Evolutionary conservation across 352 stramenopile genomes (phyloP), one percentile per base, ranked within the genome.

Genomic region (Globisporangium rhizosaccharum): DNA sequence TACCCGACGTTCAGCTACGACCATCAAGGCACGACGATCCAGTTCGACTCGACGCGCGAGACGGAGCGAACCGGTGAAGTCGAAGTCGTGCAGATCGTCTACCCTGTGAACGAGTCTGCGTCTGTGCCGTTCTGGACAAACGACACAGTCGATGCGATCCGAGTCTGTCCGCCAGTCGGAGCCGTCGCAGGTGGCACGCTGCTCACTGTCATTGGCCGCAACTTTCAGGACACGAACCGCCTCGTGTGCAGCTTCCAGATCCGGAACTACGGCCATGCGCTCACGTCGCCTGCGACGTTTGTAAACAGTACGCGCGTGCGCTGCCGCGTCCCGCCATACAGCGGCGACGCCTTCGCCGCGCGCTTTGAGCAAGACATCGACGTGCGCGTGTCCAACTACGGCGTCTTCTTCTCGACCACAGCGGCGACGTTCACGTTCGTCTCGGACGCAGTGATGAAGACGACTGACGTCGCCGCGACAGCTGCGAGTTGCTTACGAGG

Each of bases 131-230:
- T 82, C 33, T 99, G 94, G 96, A 73, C 74, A 25, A 99, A 99
- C 70, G 94, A 98, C 62, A 98, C 95, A 9, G 56, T 98, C n/a
- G 93, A 98, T 63, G 70, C 94, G 2, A 87, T 97, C 41, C 81
- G 92, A n/a, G 62, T 75, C 10, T 98, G 94, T 61, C 92, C 94
- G 2, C 52, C 61, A 0, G 69, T 60, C 42, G 65, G 81, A 4
- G 50, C 65, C 30, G 61, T 61, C 37, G 63, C 28, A 36, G 79
- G 83, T 39, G 79, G 75, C 18, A 60, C 79, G 14, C 46, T 89
- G 4, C 37, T 98, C 15, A 98, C 88, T 42, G 77, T 99, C 8
- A 95, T 99, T 42, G 96, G 96, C 2, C 79, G 93, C 20, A 98
- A 99, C 71, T 99, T 99, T 62, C 66, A 78, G 8, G 76, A 97